These are phyloP conservation scores for Plenodomus lindquistii DNA, from an alignment of 2,329 filamentous ascomycete genomes.

Conservation along the genomic window DNA sequence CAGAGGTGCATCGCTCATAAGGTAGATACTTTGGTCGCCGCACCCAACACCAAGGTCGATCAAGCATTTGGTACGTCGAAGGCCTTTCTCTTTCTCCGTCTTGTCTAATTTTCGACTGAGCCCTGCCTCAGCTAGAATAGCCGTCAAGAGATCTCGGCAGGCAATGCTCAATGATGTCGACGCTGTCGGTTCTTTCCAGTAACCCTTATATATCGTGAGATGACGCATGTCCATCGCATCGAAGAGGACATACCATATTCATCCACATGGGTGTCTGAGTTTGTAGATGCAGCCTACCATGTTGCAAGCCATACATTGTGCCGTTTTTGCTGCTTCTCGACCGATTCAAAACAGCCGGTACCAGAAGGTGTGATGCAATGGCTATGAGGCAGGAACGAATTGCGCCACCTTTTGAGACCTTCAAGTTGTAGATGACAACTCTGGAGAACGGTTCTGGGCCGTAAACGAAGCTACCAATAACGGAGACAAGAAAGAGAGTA, in stretches of 20 bases:
- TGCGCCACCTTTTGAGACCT: neutral
- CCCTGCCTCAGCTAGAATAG: slow-evolving; percentile 52
- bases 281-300: slow-evolving; percentile 60
- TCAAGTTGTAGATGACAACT: neutral
- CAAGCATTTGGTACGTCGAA: slow-evolving; percentile 26
- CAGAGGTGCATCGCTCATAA: slow-evolving; percentile 35
- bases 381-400: neutral
- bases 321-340: neutral
- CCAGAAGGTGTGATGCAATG: neutral
- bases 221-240: neutral
- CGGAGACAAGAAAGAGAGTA: too few species aligned
- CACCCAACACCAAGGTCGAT: slow-evolving; percentile 64
- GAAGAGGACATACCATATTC: slow-evolving; percentile 53
- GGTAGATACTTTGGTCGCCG: slow-evolving; percentile 59
- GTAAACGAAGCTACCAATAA: neutral
- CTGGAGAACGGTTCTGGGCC: neutral
- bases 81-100: neutral
- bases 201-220: slow-evolving; percentile 35
- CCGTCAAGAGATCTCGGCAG: slow-evolving; percentile 53
- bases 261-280: slow-evolving; percentile 62
- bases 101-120: slow-evolving; percentile 27
- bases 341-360: neutral
- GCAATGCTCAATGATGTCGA: slow-evolving; percentile 48
- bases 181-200: slow-evolving; percentile 51
- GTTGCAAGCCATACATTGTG: slow-evolving; percentile 55